Evolutionary conservation across 768 basidiomycete genomes (phyloP), one percentile per base, ranked within the genome.

Genomic region (Tulasnella sp.): DNA sequence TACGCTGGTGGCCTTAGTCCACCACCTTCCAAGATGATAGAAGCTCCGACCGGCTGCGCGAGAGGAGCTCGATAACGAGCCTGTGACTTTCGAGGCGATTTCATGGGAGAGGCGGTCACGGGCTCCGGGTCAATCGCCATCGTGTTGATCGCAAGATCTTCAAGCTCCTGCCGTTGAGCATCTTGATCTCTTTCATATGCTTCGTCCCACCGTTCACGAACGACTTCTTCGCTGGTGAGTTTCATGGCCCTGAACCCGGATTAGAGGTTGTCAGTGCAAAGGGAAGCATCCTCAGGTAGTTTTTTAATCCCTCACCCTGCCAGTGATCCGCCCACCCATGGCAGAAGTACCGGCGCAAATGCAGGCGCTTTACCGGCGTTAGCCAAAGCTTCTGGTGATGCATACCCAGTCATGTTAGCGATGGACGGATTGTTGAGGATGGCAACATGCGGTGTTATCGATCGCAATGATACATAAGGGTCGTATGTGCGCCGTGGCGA

Each of bases 241-340:
- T 97, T 96, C 64, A 97, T 82, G 8, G 92, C 85, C 11, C 94
- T 94, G 73, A 22, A 71, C 5, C 62, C 3, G 29, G 12, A 40
- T 40, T 71, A 77, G 72, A n/a, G 36, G 26, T 32, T 39, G 22
- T 39, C 37, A 34, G 19, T 65, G 69, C 35, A 42, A 63, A 29
- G 36, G 32, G 2, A 78, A 35, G 7, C 37, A 36, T 44, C 2
- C 36, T 36, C 22, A 16, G 32, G 32, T 29, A 59, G 22, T 11
- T 1, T 52, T 1, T 12, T 47, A 19, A 35, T 62, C 2, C 84
- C 88, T 75, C 79, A 94, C 90, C 95, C 96, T 2, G 95, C 93
- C 22, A 98, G 78, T 26, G 92, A 94, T 0, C 94, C 96, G 4
- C 96, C 96, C 12, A 99, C 88, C 96, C 96, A 99, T 0, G 90